Evolutionary conservation across 192 early-diverging fungal genomes (phyloP).

Genomic region (Gaertneriomyces sp.): DNA sequence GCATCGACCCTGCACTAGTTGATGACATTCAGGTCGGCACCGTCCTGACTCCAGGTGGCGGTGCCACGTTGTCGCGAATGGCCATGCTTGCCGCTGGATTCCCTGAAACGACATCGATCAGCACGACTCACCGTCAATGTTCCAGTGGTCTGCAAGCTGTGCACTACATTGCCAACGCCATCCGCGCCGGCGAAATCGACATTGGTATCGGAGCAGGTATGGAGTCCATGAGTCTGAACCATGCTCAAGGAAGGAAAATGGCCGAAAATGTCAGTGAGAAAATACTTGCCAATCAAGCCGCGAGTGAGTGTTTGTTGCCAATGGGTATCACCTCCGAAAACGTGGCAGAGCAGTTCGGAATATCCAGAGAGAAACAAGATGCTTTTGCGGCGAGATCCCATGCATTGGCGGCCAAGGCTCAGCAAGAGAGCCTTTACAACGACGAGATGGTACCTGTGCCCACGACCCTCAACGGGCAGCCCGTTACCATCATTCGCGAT

Average conservation of each 20-base stretch:
- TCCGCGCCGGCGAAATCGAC: slow-evolving; percentile 81
- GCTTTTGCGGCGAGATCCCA: slow-evolving; percentile 79
- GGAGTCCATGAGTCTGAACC: slow-evolving; percentile 85
- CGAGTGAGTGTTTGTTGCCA: slow-evolving; percentile 26
- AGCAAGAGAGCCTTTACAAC: slow-evolving; percentile 80
- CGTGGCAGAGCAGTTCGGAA: slow-evolving; percentile 78
- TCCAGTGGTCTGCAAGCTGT: slow-evolving; percentile 84
- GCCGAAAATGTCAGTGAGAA: slow-evolving; percentile 56
- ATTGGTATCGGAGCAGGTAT: slow-evolving; percentile 91
- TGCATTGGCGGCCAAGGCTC: slow-evolving; percentile 72
- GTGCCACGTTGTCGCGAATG: slow-evolving; percentile 81
- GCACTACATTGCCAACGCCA: slow-evolving; percentile 76
- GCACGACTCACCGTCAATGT: slow-evolving; percentile 88
- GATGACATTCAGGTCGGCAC: slow-evolving; percentile 91
- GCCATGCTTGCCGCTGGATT: slow-evolving; percentile 83
- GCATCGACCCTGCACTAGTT: slow-evolving; percentile 77
- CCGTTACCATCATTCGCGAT: slow-evolving; percentile 68
- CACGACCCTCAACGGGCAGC: slow-evolving; percentile 41
- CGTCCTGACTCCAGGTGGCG: slow-evolving; percentile 79
- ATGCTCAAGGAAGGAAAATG: slow-evolving; percentile 65
- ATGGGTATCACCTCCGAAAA: slow-evolving; percentile 91
- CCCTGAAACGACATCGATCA: slow-evolving; percentile 72
- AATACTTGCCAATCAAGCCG: slow-evolving; percentile 53
- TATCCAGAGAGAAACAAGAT: slow-evolving; percentile 86
- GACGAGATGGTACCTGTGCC: slow-evolving; percentile 82